Evolutionary conservation across 805 yeast genomes (phyloP).

Genomic region (Monosporozyma unispora): DNA sequence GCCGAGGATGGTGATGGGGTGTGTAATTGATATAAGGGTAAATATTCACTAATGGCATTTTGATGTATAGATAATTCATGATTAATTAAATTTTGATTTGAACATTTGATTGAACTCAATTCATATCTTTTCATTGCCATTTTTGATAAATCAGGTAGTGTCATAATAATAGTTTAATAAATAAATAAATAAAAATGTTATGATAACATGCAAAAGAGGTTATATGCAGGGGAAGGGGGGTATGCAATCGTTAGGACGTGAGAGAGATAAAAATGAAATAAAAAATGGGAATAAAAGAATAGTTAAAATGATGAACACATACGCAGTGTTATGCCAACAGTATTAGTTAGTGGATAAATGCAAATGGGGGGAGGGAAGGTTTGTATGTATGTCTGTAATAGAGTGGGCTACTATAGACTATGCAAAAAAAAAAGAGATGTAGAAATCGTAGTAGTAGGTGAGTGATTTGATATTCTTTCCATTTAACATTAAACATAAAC

Average conservation of each 20-base stretch:
- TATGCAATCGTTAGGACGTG: neutral
- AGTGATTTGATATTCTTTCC: too few relatives aligned
- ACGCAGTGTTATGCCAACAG: too few relatives aligned
- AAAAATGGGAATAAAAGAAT: neutral
- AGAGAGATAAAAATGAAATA: neutral
- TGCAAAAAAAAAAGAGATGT: too few relatives aligned
- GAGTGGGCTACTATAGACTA: too few relatives aligned
- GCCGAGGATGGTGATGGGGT: neutral
- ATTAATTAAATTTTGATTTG: conserved; percentile 29
- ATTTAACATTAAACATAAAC: too few relatives aligned
- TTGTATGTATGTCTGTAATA: too few relatives aligned
- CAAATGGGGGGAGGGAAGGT: neutral
- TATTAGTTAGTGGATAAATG: neutral
- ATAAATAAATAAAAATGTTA: neutral
- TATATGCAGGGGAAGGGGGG: neutral
- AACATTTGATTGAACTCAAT: conserved; percentile 11
- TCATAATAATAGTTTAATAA: too few relatives aligned
- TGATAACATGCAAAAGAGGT: neutral
- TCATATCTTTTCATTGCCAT: conserved; percentile 11
- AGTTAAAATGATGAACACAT: neutral
- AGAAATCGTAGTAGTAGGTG: too few relatives aligned
- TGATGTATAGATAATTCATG: conserved; percentile 44
- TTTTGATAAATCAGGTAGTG: conserved; percentile 1
- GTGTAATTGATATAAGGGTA: conserved; percentile 10
- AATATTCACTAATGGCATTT: conserved; percentile 37